These are phyloP conservation scores for Periconia sp. DNA, from an alignment of 2,329 filamentous ascomycete genomes.

Conservation along the genomic window DNA sequence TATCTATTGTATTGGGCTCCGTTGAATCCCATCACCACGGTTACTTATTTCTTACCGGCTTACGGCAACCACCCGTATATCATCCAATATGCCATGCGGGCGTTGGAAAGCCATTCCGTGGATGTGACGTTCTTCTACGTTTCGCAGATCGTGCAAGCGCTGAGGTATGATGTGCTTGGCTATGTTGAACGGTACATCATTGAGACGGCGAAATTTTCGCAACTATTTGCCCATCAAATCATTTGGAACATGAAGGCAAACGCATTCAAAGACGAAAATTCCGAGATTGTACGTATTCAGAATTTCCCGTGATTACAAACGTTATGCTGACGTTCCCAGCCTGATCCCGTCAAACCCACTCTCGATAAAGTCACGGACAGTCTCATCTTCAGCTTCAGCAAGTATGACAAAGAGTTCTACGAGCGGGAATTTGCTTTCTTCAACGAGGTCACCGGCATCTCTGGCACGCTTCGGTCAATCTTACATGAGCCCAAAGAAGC, in stretches of 20 bases:
- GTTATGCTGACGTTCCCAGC: conserved; percentile 48
- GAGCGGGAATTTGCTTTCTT: conserved; percentile 98
- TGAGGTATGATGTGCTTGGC: conserved; percentile 88
- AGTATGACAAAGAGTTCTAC: conserved; percentile 80
- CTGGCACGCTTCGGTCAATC: conserved; percentile 89
- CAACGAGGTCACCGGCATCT: conserved; percentile 91
- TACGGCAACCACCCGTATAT: conserved; percentile 92
- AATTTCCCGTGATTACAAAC: neutral
- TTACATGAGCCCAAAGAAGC: conserved; percentile 92
- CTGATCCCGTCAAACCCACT: conserved; percentile 89
- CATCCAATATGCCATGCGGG: conserved; percentile 94
- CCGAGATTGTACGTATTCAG: conserved; percentile 66
- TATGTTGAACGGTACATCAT: conserved; percentile 97
- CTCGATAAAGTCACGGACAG: conserved; percentile 86
- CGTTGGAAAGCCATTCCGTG: conserved; percentile 90
- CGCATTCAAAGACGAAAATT: conserved; percentile 95
- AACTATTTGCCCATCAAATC: conserved; percentile 97
- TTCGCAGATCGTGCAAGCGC: conserved; percentile 92
- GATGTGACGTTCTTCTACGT: conserved; percentile 99
- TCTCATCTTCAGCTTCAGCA: conserved; percentile 79
- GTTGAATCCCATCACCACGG: conserved; percentile 88
- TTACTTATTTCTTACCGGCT: conserved; percentile 88
- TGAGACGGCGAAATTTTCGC: conserved; percentile 96
- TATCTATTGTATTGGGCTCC: conserved; percentile 92
- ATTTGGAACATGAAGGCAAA: conserved; percentile 99